Evolutionary conservation across 2,329 filamentous ascomycete genomes (phyloP), one percentile per base, ranked within the genome.

Genomic region (Colletotrichum graminicola): DNA sequence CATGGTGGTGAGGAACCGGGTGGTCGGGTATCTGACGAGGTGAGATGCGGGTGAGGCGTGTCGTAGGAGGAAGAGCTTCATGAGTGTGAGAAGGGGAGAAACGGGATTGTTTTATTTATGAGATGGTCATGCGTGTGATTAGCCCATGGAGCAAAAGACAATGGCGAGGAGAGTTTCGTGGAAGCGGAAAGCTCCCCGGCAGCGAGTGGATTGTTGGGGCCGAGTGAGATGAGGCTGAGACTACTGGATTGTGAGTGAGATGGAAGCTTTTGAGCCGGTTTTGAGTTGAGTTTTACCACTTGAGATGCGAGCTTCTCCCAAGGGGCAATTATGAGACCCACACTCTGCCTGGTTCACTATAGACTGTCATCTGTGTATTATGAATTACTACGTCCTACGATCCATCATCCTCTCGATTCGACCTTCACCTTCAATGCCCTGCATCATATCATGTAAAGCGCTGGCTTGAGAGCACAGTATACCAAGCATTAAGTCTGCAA

Each of bases 151-250:
- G n/a, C 6, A 59, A 0, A 10, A 6, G 39, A 2, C 29, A 29
- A 29, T 29, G 29, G 4, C 29, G 10, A 43, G 12, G 2, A 51
- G 36, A 8, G 16, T 23, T 6, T 26, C 5, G n/a, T 18, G 43
- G 1, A 18, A 41, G 14, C 2, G 39, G 14, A 3, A 41, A 41
- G 23, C 32, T 41, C 51, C 16, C 39, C 23, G 1, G 8, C 32
- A 26, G 23, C 2, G 29, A 29, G 29, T 4, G 29, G 29, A 29
- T 29, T 29, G n/a, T 4, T 29, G 29, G 29, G 29, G 29, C 29
- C 29, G 60, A 26, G 39, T 34, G 45, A 67, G 56, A 29, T 63
- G 59, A 67, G 49, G 65, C 65, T 62, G 59, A 63, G 54, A 63
- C 55, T 62, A 43, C 39, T 47, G 39, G 57, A 47, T 67, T 67